Evolutionary conservation across 257 asterid species (phyloP).

Genomic region (Marsdenia floribunda): DNA sequence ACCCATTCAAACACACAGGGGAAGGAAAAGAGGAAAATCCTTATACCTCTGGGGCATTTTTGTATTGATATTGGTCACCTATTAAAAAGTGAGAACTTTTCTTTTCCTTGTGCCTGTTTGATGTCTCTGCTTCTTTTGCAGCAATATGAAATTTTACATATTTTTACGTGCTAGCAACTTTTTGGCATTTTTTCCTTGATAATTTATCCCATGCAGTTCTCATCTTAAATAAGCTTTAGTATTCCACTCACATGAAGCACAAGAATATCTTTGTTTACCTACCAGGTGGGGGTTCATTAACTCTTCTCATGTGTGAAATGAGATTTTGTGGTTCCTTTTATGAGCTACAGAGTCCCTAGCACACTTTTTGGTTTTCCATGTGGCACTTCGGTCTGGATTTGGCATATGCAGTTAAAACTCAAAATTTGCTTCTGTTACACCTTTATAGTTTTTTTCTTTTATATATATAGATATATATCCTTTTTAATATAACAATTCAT

Average conservation of each 20-base stretch:
- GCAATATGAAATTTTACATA: too few species aligned
- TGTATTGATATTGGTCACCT: neutral
- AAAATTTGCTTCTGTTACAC: constrained; percentile 1
- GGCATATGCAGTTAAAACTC: neutral
- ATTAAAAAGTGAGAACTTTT: neutral
- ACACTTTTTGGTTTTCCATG: too few species aligned
- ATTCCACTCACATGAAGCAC: neutral
- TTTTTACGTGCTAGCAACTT: too few species aligned
- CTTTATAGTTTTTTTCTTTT: neutral
- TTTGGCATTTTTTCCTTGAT: neutral
- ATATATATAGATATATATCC: too few species aligned
- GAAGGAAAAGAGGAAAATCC: neutral
- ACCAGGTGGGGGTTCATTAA: neutral
- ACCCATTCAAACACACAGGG: neutral
- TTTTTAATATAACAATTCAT: too few species aligned
- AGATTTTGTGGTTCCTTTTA: neutral
- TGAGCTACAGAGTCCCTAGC: neutral
- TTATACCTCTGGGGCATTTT: neutral
- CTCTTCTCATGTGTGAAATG: neutral
- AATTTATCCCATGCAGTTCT: neutral
- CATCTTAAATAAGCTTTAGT: neutral
- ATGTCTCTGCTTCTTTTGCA: neutral
- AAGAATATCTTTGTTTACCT: neutral
- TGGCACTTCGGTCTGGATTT: neutral
- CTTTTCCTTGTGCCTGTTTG: neutral